Percentiles rank a stretch among this genome's conserved stretches.
Conservation (phyloP, 2,329 filamentous ascomycete genomes). For the Fusarium floridanum region DNA sequence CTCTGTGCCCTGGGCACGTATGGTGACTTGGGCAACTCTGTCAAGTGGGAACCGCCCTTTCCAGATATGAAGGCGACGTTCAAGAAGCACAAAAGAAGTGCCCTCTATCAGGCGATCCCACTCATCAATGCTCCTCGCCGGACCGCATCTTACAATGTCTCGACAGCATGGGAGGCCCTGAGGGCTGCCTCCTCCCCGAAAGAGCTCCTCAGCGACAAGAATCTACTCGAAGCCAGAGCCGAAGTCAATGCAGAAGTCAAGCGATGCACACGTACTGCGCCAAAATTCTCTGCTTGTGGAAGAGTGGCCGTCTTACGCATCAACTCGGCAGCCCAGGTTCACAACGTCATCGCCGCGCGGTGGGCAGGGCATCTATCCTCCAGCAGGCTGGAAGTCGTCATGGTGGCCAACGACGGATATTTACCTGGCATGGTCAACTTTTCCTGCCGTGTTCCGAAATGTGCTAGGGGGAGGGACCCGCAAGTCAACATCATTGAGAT, state of each 20-base stretch:
- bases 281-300: slow-evolving; percentile 73
- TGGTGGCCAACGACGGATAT: slow-evolving; percentile 77
- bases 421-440: slow-evolving; percentile 74
- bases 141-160: slow-evolving; percentile 71
- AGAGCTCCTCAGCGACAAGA: slow-evolving; percentile 62
- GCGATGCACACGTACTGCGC: slow-evolving; percentile 70
- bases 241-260: slow-evolving; percentile 74
- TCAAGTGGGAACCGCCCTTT: slow-evolving; percentile 76
- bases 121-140: slow-evolving; percentile 75
- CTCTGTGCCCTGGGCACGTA: slow-evolving; percentile 75
- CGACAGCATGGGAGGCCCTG: slow-evolving; percentile 71
- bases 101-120: slow-evolving; percentile 72
- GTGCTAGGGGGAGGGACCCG: slow-evolving; percentile 64
- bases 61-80: slow-evolving; percentile 73
- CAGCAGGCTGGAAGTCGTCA: slow-evolving; percentile 70
- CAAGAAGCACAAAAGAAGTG: slow-evolving; percentile 71
- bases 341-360: slow-evolving; percentile 75
- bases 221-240: slow-evolving; percentile 64
- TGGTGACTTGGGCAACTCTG: slow-evolving; percentile 72
- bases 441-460: slow-evolving; percentile 72
- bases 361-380: slow-evolving; percentile 74
- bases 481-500: slow-evolving; percentile 74
- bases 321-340: slow-evolving; percentile 70
- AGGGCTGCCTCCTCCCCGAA: slow-evolving; percentile 62
- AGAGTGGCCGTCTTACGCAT: slow-evolving; percentile 74